Conservation (phyloP, 352 stramenopile genomes). For the Globisporangium uncinulatum region DNA sequence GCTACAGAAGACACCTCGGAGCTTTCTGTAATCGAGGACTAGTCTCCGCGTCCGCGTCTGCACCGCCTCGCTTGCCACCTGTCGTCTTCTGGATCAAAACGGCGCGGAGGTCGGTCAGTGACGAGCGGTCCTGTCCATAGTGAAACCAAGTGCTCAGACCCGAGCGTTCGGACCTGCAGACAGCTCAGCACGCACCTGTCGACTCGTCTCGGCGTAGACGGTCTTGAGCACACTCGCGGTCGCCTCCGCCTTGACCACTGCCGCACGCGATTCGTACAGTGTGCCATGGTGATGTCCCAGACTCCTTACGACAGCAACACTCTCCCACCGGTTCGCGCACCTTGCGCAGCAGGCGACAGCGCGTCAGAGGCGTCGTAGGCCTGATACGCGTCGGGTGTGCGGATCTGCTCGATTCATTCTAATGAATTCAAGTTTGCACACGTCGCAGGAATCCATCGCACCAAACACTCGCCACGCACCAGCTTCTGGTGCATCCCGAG, state of each 20-base stretch:
- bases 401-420: slow-evolving; percentile 28
- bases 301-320: background rate
- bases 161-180: background rate
- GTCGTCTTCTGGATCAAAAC: slow-evolving; percentile 4
- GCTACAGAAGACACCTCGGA: slow-evolving; percentile 16
- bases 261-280: background rate
- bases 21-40: slow-evolving; percentile 27
- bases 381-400: slow-evolving; percentile 44
- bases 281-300: background rate
- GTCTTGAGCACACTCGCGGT: slow-evolving; percentile 35
- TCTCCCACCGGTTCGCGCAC: slow-evolving; percentile 14
- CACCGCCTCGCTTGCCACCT: slow-evolving; percentile 23
- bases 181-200: background rate
- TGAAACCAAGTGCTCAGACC: too few species aligned
- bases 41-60: slow-evolving; percentile 2
- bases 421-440: background rate
- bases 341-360: slow-evolving; percentile 52
- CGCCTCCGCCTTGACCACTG: slow-evolving; percentile 51
- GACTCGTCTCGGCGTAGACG: slow-evolving; percentile 34
- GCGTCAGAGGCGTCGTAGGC: slow-evolving; percentile 51
- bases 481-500: background rate
- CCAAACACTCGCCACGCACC: background rate
- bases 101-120: too few species aligned
- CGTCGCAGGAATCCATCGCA: background rate
- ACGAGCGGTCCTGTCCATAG: too few species aligned